Evolutionary conservation across 2,329 filamentous ascomycete genomes (phyloP).

Genomic region (Sclerotinia trifoliorum): DNA sequence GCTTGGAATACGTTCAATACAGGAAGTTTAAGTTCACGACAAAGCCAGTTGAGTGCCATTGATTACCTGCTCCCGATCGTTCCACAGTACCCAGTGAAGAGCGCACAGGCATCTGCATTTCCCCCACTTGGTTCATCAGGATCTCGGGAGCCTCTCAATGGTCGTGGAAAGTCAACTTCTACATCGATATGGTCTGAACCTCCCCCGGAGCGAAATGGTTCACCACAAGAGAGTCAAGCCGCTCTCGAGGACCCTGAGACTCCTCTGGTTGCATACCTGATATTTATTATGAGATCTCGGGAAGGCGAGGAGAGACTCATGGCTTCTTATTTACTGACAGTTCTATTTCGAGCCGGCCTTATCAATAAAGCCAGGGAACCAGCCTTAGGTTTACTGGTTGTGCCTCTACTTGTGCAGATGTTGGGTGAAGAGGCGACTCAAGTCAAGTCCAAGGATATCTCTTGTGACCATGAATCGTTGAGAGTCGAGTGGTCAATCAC

Average conservation of each 20-base stretch:
- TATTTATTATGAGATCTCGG: slow-evolving; percentile 60
- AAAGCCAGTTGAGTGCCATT: slow-evolving; percentile 53
- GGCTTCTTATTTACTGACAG: slow-evolving; percentile 67
- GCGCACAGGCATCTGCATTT: slow-evolving; percentile 47
- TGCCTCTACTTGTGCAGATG: slow-evolving; percentile 68
- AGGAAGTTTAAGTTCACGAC: slow-evolving; percentile 45
- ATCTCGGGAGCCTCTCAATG: slow-evolving; percentile 41
- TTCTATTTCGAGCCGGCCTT: slow-evolving; percentile 66
- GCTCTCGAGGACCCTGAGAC: slow-evolving; percentile 63
- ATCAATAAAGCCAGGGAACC: slow-evolving; percentile 62
- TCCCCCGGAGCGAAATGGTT: slow-evolving; percentile 1
- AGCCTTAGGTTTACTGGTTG: slow-evolving; percentile 63
- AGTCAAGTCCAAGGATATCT: slow-evolving; percentile 43
- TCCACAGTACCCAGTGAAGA: slow-evolving; percentile 46
- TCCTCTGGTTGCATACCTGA: slow-evolving; percentile 70
- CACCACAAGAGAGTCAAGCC: slow-evolving; percentile 36
- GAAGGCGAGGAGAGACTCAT: slow-evolving; percentile 61
- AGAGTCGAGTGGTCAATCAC: slow-evolving; percentile 52
- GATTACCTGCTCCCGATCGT: slow-evolving; percentile 63
- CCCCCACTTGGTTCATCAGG: slow-evolving; percentile 52
- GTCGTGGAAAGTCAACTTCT: slow-evolving; percentile 26
- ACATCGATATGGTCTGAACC: slow-evolving; percentile 7
- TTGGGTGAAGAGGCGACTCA: slow-evolving; percentile 53
- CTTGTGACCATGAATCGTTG: slow-evolving; percentile 41
- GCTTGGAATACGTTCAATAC: slow-evolving; percentile 55